Evolutionary conservation across 768 basidiomycete genomes (phyloP).

Genomic region (Myochromella boudieri): DNA sequence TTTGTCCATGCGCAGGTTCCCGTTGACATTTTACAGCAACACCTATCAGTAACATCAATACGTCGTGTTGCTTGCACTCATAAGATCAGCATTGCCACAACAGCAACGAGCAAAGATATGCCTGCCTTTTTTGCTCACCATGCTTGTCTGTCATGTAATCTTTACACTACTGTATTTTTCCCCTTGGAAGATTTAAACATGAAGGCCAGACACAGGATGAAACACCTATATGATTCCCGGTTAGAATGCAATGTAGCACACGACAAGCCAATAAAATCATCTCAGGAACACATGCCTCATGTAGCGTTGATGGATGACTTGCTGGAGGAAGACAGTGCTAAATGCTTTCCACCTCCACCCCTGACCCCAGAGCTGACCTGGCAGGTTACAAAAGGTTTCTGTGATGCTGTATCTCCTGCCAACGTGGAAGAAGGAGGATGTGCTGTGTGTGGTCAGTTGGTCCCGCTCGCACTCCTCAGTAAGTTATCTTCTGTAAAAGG

Average conservation of each 20-base stretch:
- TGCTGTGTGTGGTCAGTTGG: slow-evolving; percentile 22
- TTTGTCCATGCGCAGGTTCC: not conserved
- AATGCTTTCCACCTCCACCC: slow-evolving; percentile 4
- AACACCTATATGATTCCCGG: no score
- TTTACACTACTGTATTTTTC: no score
- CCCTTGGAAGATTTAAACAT: no score
- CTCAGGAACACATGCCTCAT: no score
- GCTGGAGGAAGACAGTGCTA: no score
- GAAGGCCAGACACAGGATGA: no score
- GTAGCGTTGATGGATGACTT: no score
- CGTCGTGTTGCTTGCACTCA: not conserved
- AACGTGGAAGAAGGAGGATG: slow-evolving; percentile 22
- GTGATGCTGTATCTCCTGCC: slow-evolving; percentile 6
- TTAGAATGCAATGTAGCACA: no score
- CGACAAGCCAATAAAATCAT: no score
- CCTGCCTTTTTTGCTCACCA: not conserved
- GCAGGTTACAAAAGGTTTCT: slow-evolving; percentile 1
- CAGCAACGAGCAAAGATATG: not conserved
- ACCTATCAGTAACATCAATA: not conserved
- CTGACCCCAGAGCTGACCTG: not conserved
- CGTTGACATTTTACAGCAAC: not conserved
- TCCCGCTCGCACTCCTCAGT: not conserved
- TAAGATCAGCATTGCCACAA: not conserved
- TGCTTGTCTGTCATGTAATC: not conserved
- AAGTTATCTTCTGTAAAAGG: slow-evolving; percentile 1